Evolutionary conservation across 2,329 filamentous ascomycete species (phyloP), one percentile per base, ranked within the genome.

Genomic region (Clarireedia sp.): DNA sequence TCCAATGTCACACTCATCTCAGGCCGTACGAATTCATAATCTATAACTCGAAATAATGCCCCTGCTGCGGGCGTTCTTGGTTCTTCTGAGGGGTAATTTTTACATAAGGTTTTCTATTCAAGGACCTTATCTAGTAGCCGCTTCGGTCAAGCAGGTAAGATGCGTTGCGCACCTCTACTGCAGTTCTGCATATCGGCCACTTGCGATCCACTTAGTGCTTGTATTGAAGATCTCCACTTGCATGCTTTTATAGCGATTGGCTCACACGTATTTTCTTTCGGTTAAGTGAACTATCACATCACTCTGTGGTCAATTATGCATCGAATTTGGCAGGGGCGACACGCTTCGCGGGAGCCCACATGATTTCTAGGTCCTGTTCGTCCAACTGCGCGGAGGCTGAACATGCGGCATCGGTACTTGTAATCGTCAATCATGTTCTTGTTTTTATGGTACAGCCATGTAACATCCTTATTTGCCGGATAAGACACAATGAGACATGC

Each of bases 301-400:
- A 17, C 38, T 19, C 16, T 41, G 7, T 19, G 38, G 10, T 41
- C 23, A 5, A 29, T 26, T 21, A 8, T 33, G n/a, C n/a, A 41
- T 41, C 38, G n/a, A 54, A 23, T 10, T 5, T 33, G 23, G 44
- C 41, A 54, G 51, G 33, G 51, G 47, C 33, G 23, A 48, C 51
- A 54, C 47, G 44, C 47, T 48, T 54, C 48, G 14, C 44, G 51
- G 44, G 16, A 48, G 29, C 16, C 33, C 38, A n/a, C 51, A 54
- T 48, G 44, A 54, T 48, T 21, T 48, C 29, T 48, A 41, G 21
- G 51, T 37, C 43, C 48, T 48, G 38, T 41, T 23, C 51, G n/a
- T 48, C 26, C 37, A 52, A 38, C 41, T 48, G 41, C 38, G 26
- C 51, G 21, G 41, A 54, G 33, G 29, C 51, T 40, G 43, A 54